These are phyloP conservation scores for Fusarium incarnatum DNA, from an alignment of 2,329 filamentous ascomycete species.

Conservation along the genomic window DNA sequence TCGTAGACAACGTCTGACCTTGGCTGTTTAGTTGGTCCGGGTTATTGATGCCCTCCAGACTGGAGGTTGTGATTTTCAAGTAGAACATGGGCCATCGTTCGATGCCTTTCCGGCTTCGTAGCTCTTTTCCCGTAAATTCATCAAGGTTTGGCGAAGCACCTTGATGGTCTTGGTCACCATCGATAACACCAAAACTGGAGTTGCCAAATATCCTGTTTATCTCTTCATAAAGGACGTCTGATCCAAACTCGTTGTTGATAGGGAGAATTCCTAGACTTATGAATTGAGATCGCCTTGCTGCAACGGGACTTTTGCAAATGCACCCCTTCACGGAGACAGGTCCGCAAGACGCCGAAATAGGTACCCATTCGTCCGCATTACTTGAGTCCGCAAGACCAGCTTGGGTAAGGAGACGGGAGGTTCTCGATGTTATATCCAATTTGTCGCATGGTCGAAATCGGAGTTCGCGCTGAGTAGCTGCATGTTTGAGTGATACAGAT, in stretches of 20 bases:
- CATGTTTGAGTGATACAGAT: conserved; percentile 69
- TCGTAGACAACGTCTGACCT: conserved; percentile 60
- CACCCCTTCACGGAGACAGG: conserved; percentile 74
- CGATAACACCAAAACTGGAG: conserved; percentile 79
- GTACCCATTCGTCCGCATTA: conserved; percentile 72
- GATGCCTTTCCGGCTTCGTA: conserved; percentile 67
- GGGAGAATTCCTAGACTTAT: conserved; percentile 81
- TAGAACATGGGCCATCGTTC: conserved; percentile 93
- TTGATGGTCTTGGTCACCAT: conserved; percentile 57
- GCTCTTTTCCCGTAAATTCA: conserved; percentile 62
- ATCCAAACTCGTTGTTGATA: conserved; percentile 64
- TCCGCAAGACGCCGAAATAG: conserved; percentile 73
- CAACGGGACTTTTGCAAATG: conserved; percentile 76
- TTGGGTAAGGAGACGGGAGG: conserved; percentile 70
- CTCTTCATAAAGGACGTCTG: conserved; percentile 78
- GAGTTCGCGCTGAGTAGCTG: conserved; percentile 51
- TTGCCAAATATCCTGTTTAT: conserved; percentile 81
- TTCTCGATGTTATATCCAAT: conserved; percentile 37
- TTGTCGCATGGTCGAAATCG: conserved; percentile 50
- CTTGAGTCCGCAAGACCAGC: conserved; percentile 69
- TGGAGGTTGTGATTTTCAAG: conserved; percentile 69
- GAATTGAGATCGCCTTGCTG: conserved; percentile 81
- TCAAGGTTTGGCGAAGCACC: conserved; percentile 54
- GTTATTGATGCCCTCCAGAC: conserved; percentile 50
- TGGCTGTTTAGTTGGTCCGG: conserved; percentile 57